A percentile compares a stretch with the other conserved stretches of the same genome.
Evolutionary conservation across 2,329 filamentous ascomycete species (phyloP).

Genomic region (Domatiomyces catenatus): DNA sequence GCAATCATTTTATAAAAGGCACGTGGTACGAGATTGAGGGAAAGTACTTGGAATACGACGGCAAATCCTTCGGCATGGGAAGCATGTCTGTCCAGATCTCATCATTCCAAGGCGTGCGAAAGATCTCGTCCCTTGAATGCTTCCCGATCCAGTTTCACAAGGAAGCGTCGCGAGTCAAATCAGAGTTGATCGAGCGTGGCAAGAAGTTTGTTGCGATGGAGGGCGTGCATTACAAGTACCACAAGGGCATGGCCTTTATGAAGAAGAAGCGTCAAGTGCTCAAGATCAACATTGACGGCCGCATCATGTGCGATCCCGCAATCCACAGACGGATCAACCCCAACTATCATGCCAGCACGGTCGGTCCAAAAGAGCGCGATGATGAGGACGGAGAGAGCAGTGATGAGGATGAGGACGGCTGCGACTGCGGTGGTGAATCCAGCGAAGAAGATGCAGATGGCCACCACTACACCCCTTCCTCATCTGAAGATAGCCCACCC

Average conservation of each 20-base stretch:
- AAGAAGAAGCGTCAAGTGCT: slow-evolving; percentile 62
- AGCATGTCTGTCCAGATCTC: slow-evolving; percentile 53
- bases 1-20: slow-evolving; percentile 52
- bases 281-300: slow-evolving; percentile 73
- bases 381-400: slow-evolving; percentile 2
- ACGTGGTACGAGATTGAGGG: slow-evolving; percentile 63
- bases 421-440: slow-evolving; percentile 19
- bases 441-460: slow-evolving; percentile 21
- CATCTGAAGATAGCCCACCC: slow-evolving; percentile 19
- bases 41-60: slow-evolving; percentile 70
- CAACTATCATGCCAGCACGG: slow-evolving; percentile 63
- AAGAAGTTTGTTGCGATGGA: slow-evolving; percentile 70
- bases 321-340: slow-evolving; percentile 73
- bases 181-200: slow-evolving; percentile 60
- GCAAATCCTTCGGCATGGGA: slow-evolving; percentile 68
- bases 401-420: slow-evolving; percentile 19
- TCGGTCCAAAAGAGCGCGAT: slow-evolving; percentile 57
- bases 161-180: slow-evolving; percentile 48
- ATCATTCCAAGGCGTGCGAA: slow-evolving; percentile 64
- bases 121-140: slow-evolving; percentile 61
- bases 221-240: slow-evolving; percentile 62
- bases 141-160: slow-evolving; percentile 73
- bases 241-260: slow-evolving; percentile 71
- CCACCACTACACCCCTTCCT: slow-evolving; percentile 21
- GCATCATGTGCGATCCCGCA: slow-evolving; percentile 74